Evolutionary conservation across 495 filamentous ascomycete species (phyloP), one percentile per base, ranked within the genome.

Genomic region (Filosporella fistucella): DNA sequence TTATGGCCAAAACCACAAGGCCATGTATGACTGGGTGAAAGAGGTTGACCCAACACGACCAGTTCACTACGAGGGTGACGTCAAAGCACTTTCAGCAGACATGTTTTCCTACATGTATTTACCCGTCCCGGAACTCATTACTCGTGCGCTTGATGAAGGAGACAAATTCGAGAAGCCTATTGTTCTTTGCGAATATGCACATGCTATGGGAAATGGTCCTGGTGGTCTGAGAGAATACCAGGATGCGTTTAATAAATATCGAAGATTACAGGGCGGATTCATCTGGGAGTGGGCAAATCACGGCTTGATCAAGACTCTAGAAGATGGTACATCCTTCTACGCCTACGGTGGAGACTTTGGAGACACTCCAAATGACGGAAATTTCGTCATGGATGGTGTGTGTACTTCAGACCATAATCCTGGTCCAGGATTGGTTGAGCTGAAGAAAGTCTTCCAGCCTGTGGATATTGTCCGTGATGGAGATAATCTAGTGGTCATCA

Each of bases 281-380:
- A 77, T 85, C 1, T 89, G 85, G 85, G 85, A 87, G 56, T 89
- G 83, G 83, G 76, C 80, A 12, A 89, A 86, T 53, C 84, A 86
- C 51, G 70, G 76, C 6, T 68, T 78, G 52, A 70, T 59, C 4
- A 58, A 68, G 36, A 74, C 81, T 26, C 76, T 76, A 13, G 66
- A 69, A 34, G 62, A 72, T 46, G 35, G 35, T 13, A 38, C 9
- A 8, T 21, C 35, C 20, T 85, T 77, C 53, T 82, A 78, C 53
- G 84, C 63, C 7, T 87, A 85, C 46, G 84, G 84, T n/a, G 84
- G 84, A n/a, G 84, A 88, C 49, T 86, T 86, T 63, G 77, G 74
- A 13, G 84, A 87, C 30, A 61, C 74, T 16, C 84, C 83, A 0
- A 81, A 88, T 50, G 83, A 87, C 58, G 71, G 69, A 11, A 79